A percentile compares a stretch with the other conserved stretches of the same genome.
These are phyloP conservation scores for Populus davidiana DNA, from an alignment of 345 rosid species.

Conservation along the genomic window DNA sequence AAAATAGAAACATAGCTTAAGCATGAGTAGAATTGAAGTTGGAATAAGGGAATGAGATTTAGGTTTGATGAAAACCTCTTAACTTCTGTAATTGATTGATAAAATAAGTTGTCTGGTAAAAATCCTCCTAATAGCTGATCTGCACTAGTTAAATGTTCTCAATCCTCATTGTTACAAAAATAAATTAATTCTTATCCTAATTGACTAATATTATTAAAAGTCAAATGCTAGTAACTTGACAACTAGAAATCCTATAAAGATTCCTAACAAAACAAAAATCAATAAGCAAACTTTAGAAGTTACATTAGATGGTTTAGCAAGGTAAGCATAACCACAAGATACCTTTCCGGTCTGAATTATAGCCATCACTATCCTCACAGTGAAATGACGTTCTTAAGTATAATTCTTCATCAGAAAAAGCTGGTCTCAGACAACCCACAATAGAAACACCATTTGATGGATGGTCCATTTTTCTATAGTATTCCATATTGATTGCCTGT, in stretches of 20 bases:
- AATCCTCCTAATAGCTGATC: background rate
- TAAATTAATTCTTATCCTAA: background rate
- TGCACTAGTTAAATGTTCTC: background rate
- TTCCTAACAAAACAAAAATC: background rate
- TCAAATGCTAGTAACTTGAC: background rate
- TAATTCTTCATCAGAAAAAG: slow-evolving; percentile 72
- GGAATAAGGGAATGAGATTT: background rate
- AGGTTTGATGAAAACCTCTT: background rate
- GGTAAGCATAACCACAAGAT: slow-evolving; percentile 12
- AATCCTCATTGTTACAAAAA: background rate
- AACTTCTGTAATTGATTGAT: background rate
- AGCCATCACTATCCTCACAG: slow-evolving; percentile 54
- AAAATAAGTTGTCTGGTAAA: background rate
- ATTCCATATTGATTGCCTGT: slow-evolving; percentile 58
- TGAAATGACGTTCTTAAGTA: slow-evolving; percentile 60
- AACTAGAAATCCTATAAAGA: background rate
- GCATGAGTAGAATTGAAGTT: background rate
- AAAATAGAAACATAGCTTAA: background rate
- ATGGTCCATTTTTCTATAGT: slow-evolving; percentile 58
- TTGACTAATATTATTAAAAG: background rate
- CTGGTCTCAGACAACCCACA: slow-evolving; percentile 78
- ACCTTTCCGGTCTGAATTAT: slow-evolving; percentile 67
- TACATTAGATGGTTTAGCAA: background rate
- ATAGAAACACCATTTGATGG: slow-evolving; percentile 92
- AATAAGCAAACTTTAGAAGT: slow-evolving; percentile 1